A percentile compares a stretch with the other conserved stretches of the same genome.
Evolutionary conservation across 306 rosid genomes (phyloP).

Genomic region (Rosa rugosa): DNA sequence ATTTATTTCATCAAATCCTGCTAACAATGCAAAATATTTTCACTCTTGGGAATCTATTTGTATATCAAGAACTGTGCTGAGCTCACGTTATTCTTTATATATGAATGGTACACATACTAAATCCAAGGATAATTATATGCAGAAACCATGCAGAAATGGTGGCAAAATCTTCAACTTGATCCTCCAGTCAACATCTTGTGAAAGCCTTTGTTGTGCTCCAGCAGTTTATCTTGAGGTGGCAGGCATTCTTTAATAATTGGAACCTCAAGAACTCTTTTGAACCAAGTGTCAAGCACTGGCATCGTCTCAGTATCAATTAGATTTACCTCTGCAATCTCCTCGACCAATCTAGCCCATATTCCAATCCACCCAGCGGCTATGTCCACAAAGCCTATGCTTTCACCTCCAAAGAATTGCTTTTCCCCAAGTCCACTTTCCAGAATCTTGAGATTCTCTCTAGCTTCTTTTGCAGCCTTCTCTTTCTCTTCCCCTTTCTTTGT

Average conservation of each 20-base stretch:
- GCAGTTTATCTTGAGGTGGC: conserved; percentile 40
- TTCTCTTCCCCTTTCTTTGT: conserved; percentile 44
- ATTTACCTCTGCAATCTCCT: conserved; percentile 33
- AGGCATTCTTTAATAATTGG: conserved; percentile 37
- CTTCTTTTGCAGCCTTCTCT: conserved; percentile 44
- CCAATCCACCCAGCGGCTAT: conserved; percentile 50
- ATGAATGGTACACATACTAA: not conserved
- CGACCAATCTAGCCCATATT: conserved; percentile 27
- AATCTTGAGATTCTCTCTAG: conserved; percentile 40
- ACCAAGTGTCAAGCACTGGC: conserved; percentile 44
- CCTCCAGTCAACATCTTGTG: conserved; percentile 27
- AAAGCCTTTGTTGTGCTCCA: conserved; percentile 23
- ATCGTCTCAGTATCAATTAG: conserved; percentile 36
- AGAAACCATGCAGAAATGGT: not conserved
- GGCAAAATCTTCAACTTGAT: conserved; percentile 33
- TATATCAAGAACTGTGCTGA: not conserved
- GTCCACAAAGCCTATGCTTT: conserved; percentile 43
- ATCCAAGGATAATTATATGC: not conserved
- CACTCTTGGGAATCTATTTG: conserved; percentile 4
- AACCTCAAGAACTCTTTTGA: conserved; percentile 29
- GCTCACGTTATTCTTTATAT: not conserved
- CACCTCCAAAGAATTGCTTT: conserved; percentile 46
- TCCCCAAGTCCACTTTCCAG: conserved; percentile 43
- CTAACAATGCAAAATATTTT: not conserved
- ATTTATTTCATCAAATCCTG: not conserved